These are phyloP conservation scores for Aspergillus chevalieri DNA, from an alignment of 2,329 filamentous ascomycete genomes.

Conservation along the genomic window DNA sequence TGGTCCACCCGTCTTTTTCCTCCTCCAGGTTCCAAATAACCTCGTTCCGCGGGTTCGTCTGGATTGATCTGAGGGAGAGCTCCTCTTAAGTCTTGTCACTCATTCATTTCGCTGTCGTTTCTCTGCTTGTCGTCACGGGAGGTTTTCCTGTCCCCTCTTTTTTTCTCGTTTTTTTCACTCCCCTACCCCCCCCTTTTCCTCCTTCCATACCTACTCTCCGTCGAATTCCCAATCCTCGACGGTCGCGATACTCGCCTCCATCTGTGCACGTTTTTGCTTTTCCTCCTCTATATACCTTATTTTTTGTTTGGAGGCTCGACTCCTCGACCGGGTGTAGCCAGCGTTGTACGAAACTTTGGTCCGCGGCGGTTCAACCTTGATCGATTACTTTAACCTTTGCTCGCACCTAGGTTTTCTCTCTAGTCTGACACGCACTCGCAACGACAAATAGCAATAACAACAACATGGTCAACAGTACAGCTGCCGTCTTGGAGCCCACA, in stretches of 20 bases:
- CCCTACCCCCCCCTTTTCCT: constrained; percentile 2
- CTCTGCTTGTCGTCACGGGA: background rate
- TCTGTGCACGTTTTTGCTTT: no score
- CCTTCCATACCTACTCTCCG: background rate
- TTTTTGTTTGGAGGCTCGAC: background rate
- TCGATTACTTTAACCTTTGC: constrained; percentile 10
- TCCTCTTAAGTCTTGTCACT: constrained; percentile 2
- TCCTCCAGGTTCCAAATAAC: background rate
- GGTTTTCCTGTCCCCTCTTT: background rate
- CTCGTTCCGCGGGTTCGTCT: background rate
- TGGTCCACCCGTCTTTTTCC: background rate
- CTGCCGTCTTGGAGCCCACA: constrained; percentile 55
- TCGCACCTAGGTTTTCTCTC: constrained; percentile 13
- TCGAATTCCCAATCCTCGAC: background rate
- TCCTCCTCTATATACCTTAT: no score
- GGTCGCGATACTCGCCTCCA: no score
- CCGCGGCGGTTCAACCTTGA: constrained; percentile 16
- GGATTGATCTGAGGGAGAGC: constrained; percentile 4
- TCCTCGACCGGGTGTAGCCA: background rate
- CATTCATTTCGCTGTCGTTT: background rate
- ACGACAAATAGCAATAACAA: background rate
- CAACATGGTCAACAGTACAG: constrained; percentile 37
- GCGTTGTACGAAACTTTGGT: constrained; percentile 14
- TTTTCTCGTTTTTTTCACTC: constrained; percentile 2
- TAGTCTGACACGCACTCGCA: background rate